A percentile compares a stretch with the other conserved stretches of the same genome.
Conservation (phyloP, 1,284 basidiomycete species). For the Boletus holoroseus region DNA sequence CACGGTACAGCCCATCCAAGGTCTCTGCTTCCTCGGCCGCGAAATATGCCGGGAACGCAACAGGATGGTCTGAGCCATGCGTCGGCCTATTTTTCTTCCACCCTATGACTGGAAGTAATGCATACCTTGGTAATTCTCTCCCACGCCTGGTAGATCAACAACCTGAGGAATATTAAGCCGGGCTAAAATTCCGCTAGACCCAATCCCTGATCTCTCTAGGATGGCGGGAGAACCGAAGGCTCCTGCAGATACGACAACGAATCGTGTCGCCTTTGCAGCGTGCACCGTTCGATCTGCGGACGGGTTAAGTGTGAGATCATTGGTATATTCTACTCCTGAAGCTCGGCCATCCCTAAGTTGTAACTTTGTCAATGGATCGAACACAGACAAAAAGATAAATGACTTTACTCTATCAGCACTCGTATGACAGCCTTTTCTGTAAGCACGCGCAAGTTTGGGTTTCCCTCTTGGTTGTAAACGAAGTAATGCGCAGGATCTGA, state of each 20-base stretch:
- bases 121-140: slow-evolving; percentile 48
- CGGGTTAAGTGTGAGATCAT: slow-evolving; percentile 15
- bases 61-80: slow-evolving; percentile 41
- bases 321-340: slow-evolving; percentile 24
- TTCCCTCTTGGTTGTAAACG: slow-evolving; percentile 22
- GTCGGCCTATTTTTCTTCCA: background rate
- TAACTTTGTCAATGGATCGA: background rate
- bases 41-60: slow-evolving; percentile 36
- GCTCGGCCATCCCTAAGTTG: slow-evolving; percentile 20
- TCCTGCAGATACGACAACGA: slow-evolving; percentile 20
- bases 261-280: slow-evolving; percentile 13
- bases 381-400: background rate
- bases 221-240: slow-evolving; percentile 23
- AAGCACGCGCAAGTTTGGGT: slow-evolving; percentile 17
- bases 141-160: slow-evolving; percentile 52
- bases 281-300: slow-evolving; percentile 7
- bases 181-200: slow-evolving; percentile 12
- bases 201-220: slow-evolving; percentile 25
- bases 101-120: background rate
- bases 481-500: slow-evolving; percentile 21
- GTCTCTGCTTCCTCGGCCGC: slow-evolving; percentile 40
- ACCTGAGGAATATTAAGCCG: slow-evolving; percentile 19
- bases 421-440: slow-evolving; percentile 18
- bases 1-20: slow-evolving; percentile 40
- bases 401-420: slow-evolving; percentile 17